Evolutionary conservation across 192 early-diverging fungal species (phyloP), one percentile per base, ranked within the genome.

Genomic region (Dispira parvispora): DNA sequence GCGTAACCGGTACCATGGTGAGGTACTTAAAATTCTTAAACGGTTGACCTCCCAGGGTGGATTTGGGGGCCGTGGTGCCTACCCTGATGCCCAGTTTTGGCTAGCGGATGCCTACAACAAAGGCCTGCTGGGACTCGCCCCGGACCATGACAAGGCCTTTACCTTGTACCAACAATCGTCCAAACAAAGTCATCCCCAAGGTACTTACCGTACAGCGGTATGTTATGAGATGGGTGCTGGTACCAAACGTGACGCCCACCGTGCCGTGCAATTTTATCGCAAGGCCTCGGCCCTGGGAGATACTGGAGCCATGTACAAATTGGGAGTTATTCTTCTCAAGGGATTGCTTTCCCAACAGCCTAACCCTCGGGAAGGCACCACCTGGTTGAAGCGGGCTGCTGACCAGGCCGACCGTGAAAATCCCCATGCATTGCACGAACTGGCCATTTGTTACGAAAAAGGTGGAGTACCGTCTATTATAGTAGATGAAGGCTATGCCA

Each of bases 191-290:
- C 94, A 97, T 68, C 84, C 92, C 14, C 82, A 85, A 27, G 88
- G 91, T 11, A 94, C 91, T 23, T 98, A 95, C 71, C 85, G 94
- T 64, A 85, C 88, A 1, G 96, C 89, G 8, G 92, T 95, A 11
- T 99, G 94, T 74, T 94, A 96, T 72, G 96, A 99, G 68, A 73
- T 88, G 25, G 94, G 93, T 26, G 84, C 87, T n/a, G 96, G 96
- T 45, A 92, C 90, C 16, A 89, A 90, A 57, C 73, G 84, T 10
- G 92, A 97, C 67, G 74, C 81, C 20, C 69, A 75, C 27, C 82
- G 88, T 11, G 85, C 94, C 0, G 76, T 91, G 43, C 89, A 94
- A 69, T 96, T 89, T 65, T 98, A 91, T 71, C 78, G 90, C 62
- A 95, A 97, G 74, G 88, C 92, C 0, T 94, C 93, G 0, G 82